Evolutionary conservation across 495 filamentous ascomycete genomes (phyloP).

Genomic region (Tuber brumale): DNA sequence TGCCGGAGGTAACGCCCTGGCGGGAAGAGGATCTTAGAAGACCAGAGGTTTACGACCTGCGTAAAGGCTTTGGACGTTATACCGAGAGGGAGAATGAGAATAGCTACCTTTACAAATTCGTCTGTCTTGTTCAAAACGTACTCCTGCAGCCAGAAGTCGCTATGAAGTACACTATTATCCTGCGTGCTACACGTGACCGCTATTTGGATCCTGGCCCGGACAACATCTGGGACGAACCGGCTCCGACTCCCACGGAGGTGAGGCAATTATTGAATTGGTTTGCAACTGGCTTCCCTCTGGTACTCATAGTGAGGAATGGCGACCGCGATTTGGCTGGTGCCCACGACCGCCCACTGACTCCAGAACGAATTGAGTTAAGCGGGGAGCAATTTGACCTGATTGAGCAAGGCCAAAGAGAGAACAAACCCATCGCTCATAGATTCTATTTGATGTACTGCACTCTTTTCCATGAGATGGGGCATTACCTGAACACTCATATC

Average conservation of each 20-base stretch:
- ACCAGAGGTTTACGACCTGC: conserved; percentile 9
- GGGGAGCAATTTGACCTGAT: conserved; percentile 25
- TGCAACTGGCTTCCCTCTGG: conserved; percentile 16
- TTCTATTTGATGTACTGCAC: conserved; percentile 22
- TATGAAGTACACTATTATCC: conserved; percentile 26
- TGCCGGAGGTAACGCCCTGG: conserved; percentile 9
- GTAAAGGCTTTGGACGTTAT: conserved; percentile 7
- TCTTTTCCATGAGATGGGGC: conserved; percentile 26
- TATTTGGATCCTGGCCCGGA: conserved; percentile 21
- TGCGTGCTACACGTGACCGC: conserved; percentile 19
- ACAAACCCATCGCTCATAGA: conserved; percentile 21
- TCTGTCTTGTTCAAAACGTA: conserved; percentile 12
- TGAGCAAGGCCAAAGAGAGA: conserved; percentile 17
- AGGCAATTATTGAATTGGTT: conserved; percentile 23
- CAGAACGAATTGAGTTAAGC: conserved; percentile 11
- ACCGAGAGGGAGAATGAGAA: conserved; percentile 13
- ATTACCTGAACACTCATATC: conserved; percentile 33
- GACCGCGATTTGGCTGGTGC: background rate
- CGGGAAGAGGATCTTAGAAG: conserved; percentile 18
- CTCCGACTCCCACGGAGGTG: conserved; percentile 22
- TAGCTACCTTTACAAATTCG: conserved; percentile 30
- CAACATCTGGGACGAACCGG: conserved; percentile 15
- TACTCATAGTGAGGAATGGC: conserved; percentile 5
- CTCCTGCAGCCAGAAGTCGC: conserved; percentile 25
- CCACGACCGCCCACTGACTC: conserved; percentile 14